These are phyloP conservation scores for Anthoceros angustus DNA, from an alignment of 225 moss, liverwort and hornwort species.

Conservation along the genomic window DNA sequence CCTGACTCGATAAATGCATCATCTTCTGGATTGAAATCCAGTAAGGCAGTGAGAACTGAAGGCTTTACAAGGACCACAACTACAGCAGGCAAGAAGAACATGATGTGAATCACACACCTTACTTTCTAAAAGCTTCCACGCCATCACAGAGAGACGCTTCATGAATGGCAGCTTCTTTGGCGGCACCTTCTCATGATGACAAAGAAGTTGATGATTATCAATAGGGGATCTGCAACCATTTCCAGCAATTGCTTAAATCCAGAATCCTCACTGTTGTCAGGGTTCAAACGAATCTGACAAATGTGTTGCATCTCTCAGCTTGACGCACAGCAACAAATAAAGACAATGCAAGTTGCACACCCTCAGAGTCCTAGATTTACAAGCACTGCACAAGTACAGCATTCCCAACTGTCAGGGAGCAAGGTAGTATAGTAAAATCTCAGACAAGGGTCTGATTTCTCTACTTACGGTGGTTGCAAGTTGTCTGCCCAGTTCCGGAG, in stretches of 20 bases:
- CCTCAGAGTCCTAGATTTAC: constrained; percentile 4
- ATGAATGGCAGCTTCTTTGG: constrained; percentile 57
- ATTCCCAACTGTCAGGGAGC: neutral
- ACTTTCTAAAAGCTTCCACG: constrained; percentile 60
- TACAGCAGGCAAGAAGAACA: neutral
- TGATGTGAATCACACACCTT: constrained; percentile 30
- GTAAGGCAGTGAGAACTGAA: constrained; percentile 2
- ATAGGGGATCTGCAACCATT: constrained; percentile 45
- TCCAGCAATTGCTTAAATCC: constrained; percentile 2
- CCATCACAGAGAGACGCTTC: constrained; percentile 67
- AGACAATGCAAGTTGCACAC: neutral
- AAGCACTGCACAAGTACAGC: constrained; percentile 15
- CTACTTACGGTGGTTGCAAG: constrained; percentile 61
- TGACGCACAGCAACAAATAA: neutral
- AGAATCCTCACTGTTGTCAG: too few relatives aligned
- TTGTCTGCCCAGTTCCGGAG: constrained; percentile 85
- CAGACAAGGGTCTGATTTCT: neutral
- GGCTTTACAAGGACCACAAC: neutral
- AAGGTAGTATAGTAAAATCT: neutral
- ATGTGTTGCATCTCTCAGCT: too few relatives aligned
- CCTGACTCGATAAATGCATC: constrained; percentile 5
- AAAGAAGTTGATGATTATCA: constrained; percentile 50
- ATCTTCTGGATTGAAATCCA: constrained; percentile 6
- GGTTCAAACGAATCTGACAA: too few relatives aligned
- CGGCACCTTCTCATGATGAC: constrained; percentile 61